Percentiles rank a stretch among this genome's conserved stretches.
phyloP scores from a whole-genome alignment of 2,329 filamentous ascomycete species.

The Pseudocercospora pini-densiflorae region DNA sequence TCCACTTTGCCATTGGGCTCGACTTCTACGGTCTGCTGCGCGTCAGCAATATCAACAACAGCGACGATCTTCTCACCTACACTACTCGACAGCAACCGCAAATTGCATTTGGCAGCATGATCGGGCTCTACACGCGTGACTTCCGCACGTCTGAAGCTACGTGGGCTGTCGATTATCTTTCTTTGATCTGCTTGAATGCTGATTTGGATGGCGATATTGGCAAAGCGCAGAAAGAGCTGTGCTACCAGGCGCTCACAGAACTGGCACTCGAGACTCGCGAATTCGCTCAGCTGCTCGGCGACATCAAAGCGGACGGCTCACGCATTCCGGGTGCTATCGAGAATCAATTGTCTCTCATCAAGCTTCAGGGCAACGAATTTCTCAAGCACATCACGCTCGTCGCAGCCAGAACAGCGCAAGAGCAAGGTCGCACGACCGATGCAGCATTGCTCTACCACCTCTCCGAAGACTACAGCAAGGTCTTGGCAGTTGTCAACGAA shows the following conservation, averaged over 20 bases:
- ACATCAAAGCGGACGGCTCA: conserved; percentile 83
- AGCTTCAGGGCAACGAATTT: conserved; percentile 79
- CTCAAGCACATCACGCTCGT: conserved; percentile 90
- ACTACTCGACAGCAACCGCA: conserved; percentile 74
- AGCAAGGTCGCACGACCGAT: conserved; percentile 90
- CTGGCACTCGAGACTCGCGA: conserved; percentile 96
- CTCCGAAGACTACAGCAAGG: conserved; percentile 92
- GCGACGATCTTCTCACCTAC: conserved; percentile 69
- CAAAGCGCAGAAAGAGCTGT: conserved; percentile 77
- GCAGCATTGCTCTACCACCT: conserved; percentile 94
- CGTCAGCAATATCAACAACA: conserved; percentile 77
- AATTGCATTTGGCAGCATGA: conserved; percentile 91
- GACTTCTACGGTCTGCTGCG: conserved; percentile 88
- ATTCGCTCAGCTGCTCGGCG: conserved; percentile 90
- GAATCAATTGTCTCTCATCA: conserved; percentile 79
- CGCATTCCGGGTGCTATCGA: conserved; percentile 88
- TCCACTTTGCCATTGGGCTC: conserved; percentile 90
- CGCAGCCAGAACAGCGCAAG: conserved; percentile 89
- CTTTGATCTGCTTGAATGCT: conserved; percentile 87
- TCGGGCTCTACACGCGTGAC: conserved; percentile 94
- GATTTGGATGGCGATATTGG: conserved; percentile 77
- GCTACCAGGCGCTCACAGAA: conserved; percentile 90
- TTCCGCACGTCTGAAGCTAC: conserved; percentile 90
- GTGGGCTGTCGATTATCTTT: conserved; percentile 90
- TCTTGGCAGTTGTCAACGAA: conserved; percentile 87